phyloP scores from a whole-genome alignment of 148 eudicot species.

The Vaccinium corymbosum region DNA sequence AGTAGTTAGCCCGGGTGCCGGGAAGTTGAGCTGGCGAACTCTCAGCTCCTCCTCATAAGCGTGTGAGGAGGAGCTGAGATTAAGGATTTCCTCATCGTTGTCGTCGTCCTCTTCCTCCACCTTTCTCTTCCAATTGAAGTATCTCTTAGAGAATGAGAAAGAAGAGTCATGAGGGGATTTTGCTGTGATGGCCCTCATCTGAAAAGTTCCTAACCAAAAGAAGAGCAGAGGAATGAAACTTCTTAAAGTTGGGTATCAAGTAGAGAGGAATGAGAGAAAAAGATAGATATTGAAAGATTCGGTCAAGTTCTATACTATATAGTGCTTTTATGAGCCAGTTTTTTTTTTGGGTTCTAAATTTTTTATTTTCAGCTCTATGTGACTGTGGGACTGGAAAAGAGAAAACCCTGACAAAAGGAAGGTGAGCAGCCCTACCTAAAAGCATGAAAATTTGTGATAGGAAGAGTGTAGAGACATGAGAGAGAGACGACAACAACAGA shows the following conservation, averaged over 20 bases:
- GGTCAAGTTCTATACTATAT: background rate
- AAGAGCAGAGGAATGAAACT: background rate
- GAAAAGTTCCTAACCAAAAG: background rate
- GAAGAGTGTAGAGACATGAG: background rate
- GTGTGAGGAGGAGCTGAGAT: slow-evolving; percentile 41
- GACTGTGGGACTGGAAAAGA: slow-evolving; percentile 11
- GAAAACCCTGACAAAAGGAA: slow-evolving; percentile 37
- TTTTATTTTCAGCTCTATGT: slow-evolving; percentile 8
- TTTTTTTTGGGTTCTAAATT: background rate
- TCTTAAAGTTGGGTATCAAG: background rate
- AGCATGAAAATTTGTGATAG: slow-evolving; percentile 13
- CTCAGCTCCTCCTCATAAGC: slow-evolving; percentile 23
- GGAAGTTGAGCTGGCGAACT: slow-evolving; percentile 15
- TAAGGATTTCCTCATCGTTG: slow-evolving; percentile 33
- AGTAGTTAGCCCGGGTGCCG: slow-evolving; percentile 17
- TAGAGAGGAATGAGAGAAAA: background rate
- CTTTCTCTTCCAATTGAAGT: slow-evolving; percentile 61
- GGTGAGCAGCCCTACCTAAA: slow-evolving; percentile 79
- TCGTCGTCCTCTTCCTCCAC: slow-evolving; percentile 35
- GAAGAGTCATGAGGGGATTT: slow-evolving; percentile 57
- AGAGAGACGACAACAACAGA: background rate
- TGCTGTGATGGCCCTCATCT: slow-evolving; percentile 70
- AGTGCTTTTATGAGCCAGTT: background rate
- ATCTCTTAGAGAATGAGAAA: slow-evolving; percentile 84
- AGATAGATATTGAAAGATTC: background rate